phyloP scores from a whole-genome alignment of 495 filamentous ascomycete genomes.

The Glarea lozoyensis region DNA sequence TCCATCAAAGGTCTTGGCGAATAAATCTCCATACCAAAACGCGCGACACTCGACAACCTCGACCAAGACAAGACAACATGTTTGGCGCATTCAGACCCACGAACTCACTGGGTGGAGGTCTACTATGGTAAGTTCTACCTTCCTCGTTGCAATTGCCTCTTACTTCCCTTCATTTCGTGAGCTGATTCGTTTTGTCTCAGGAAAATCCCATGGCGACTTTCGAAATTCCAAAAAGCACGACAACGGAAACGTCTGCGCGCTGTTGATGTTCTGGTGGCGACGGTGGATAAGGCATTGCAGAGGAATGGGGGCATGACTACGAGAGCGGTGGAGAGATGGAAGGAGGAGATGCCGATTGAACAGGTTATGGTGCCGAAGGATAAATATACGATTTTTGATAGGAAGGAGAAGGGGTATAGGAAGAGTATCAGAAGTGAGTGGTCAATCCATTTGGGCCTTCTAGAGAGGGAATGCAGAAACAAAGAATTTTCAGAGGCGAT shows the following conservation, averaged over 20 bases:
- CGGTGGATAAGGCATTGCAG: slow-evolving; percentile 62
- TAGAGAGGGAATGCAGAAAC: too few species aligned
- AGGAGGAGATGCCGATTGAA: slow-evolving; percentile 90
- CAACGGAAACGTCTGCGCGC: slow-evolving; percentile 77
- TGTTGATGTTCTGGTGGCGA: slow-evolving; percentile 76
- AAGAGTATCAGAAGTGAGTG: slow-evolving; percentile 94
- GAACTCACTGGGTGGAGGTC: slow-evolving; percentile 65
- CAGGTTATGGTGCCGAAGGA: slow-evolving; percentile 92
- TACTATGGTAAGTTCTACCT: slow-evolving; percentile 58
- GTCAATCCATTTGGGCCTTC: slow-evolving; percentile 1
- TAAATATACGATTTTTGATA: slow-evolving; percentile 97
- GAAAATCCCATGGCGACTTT: slow-evolving; percentile 98
- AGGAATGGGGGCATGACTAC: slow-evolving; percentile 60
- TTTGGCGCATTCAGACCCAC: slow-evolving; percentile 77
- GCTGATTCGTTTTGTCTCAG: slow-evolving; percentile 34
- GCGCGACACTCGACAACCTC: slow-evolving; percentile 3
- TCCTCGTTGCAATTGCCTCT: neutral
- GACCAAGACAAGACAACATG: slow-evolving; percentile 36
- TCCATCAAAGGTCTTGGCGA: slow-evolving; percentile 6
- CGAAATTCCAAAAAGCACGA: slow-evolving; percentile 76
- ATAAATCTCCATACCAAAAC: slow-evolving; percentile 2
- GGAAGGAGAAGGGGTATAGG: slow-evolving; percentile 89
- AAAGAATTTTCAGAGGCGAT: too few species aligned
- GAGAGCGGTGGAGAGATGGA: slow-evolving; percentile 78
- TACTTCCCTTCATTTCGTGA: neutral